Evolutionary conservation across 345 rosid genomes (phyloP).

Genomic region (Sonneratia alba): DNA sequence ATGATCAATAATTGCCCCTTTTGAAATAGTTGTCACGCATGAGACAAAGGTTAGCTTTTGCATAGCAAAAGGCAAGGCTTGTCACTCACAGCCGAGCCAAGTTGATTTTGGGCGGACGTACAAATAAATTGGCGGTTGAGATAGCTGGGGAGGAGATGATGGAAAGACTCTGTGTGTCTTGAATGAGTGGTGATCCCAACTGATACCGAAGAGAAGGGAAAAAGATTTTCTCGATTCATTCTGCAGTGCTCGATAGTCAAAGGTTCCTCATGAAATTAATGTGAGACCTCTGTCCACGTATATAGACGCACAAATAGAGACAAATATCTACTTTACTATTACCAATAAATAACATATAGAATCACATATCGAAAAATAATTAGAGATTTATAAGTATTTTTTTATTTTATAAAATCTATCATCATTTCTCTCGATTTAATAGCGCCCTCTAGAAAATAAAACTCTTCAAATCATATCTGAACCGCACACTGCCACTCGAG

Average conservation of each 20-base stretch:
- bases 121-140: neutral
- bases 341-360: no score
- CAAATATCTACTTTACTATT: neutral
- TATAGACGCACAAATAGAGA: neutral
- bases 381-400: no score
- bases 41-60: constrained; percentile 40
- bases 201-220: neutral
- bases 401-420: no score
- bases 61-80: constrained; percentile 7
- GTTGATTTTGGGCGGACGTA: neutral
- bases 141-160: neutral
- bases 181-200: neutral
- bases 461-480: no score
- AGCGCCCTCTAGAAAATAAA: no score
- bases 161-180: neutral
- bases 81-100: neutral
- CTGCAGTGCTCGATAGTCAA: constrained; percentile 2
- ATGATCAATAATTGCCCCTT: constrained; percentile 3
- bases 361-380: no score
- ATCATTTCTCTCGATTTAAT: no score
- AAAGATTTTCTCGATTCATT: neutral
- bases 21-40: constrained; percentile 8
- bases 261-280: neutral
- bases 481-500: no score
- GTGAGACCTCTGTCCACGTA: neutral